phyloP scores from a whole-genome alignment of 345 rosid genomes.

The Eucalyptus decipiens region DNA sequence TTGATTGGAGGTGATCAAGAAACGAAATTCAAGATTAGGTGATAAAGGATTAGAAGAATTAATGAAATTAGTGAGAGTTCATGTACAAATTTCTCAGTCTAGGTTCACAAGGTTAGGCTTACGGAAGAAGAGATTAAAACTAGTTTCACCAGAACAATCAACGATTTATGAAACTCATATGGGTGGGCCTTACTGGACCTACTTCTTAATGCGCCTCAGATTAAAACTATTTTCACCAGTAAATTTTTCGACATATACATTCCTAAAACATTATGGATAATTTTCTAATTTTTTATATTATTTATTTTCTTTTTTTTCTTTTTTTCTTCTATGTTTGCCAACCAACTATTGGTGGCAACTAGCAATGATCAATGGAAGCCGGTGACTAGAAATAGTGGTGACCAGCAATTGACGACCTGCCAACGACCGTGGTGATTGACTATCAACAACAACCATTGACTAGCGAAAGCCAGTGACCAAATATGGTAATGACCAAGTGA shows the following conservation, averaged over 20 bases:
- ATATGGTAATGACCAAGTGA: no score
- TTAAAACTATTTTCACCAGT: not conserved
- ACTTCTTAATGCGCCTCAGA: not conserved
- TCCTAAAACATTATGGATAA: no score
- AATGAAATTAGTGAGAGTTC: not conserved
- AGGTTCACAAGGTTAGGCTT: not conserved
- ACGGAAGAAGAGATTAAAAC: no score
- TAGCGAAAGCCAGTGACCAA: accelerated
- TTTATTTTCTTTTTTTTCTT: no score
- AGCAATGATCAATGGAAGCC: no score
- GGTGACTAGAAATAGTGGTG: accelerated
- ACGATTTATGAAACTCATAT: not conserved
- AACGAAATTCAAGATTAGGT: not conserved
- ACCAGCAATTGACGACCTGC: accelerated
- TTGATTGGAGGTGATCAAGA: not conserved
- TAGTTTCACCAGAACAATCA: no score
- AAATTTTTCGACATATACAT: not conserved
- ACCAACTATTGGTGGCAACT: accelerated
- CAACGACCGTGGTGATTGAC: accelerated
- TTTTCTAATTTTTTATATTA: no score
- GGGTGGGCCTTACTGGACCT: not conserved
- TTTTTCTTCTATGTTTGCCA: no score
- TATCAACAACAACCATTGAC: accelerated
- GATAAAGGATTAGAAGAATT: not conserved
- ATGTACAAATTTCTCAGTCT: not conserved